These are phyloP conservation scores for Lachnellula arida DNA, from an alignment of 2,329 filamentous ascomycete species.

Conservation along the genomic window DNA sequence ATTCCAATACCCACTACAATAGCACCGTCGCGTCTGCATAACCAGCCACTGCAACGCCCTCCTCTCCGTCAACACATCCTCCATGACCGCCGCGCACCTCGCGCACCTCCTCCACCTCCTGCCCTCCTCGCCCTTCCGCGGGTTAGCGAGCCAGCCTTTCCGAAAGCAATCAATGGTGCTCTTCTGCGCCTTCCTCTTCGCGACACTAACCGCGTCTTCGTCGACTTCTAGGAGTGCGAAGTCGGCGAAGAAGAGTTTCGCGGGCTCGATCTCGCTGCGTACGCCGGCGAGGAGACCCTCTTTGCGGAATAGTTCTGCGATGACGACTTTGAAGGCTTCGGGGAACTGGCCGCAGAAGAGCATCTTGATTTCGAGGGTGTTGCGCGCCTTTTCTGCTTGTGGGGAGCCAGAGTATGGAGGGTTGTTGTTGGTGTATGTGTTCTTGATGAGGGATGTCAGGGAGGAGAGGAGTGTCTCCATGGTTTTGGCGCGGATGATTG, in stretches of 20 bases:
- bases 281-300: conserved; percentile 24
- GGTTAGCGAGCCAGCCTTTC: conserved; percentile 28
- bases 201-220: conserved; percentile 23
- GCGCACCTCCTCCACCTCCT: conserved; percentile 31
- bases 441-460: conserved; percentile 25
- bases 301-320: conserved; percentile 27
- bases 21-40: conserved; percentile 33
- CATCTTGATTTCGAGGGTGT: conserved; percentile 30
- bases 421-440: conserved; percentile 21
- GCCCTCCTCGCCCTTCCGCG: conserved; percentile 6
- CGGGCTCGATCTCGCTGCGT: conserved; percentile 30
- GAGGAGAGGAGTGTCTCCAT: conserved; percentile 29
- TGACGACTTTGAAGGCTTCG: conserved; percentile 29
- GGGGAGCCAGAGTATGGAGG: conserved; percentile 17
- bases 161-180: conserved; percentile 30
- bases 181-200: conserved; percentile 14
- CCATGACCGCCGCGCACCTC: conserved; percentile 32
- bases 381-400: conserved; percentile 22
- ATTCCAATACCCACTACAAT: conserved; percentile 32
- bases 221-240: conserved; percentile 30
- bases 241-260: conserved; percentile 32
- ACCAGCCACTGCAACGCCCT: conserved; percentile 31
- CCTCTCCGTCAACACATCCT: conserved; percentile 29
- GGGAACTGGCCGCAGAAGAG: conserved; percentile 30
- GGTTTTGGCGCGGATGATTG: conserved; percentile 28